Evolutionary conservation across 257 asterid genomes (phyloP), one percentile per base, ranked within the genome.

Genomic region (Salvia hispanica): DNA sequence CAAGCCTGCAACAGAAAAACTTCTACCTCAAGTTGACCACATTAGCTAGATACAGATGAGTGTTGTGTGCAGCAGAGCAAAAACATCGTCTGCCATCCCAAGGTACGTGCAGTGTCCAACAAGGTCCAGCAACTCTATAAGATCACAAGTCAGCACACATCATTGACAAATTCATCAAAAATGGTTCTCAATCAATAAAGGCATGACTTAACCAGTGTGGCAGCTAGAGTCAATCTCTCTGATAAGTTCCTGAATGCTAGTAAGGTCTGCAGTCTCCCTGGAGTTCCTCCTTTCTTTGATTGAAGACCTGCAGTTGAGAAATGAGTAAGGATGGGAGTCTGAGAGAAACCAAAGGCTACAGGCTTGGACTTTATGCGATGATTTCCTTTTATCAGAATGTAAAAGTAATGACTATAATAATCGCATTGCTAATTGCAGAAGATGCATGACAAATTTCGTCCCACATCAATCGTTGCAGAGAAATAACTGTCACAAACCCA

Each of bases 41-140:
- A 71, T 93, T 85, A 59, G 88, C 99, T 53, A 93, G 96, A 84
- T 90, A 93, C 69, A 93, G 96, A 62, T 86, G 90, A 58, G 96
- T 90, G 37, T 80, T 80, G 79, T 93, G 88, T 80, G 97, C 76
- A 93, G 82, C 82, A 93, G 73, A 47, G 95, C 95, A 54, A 86
- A 83, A 66, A 77, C 82, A 72, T 86, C 99, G 80, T 93, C 99
- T 11, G 96, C 97, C 97, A 93, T 90, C 77, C 99, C 97, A 72
- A 83, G 72, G 81, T 90, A 93, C 13, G 96, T 83, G 86, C 99
- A 86, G 78, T 85, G 76, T 64, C 88, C 85, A 51, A 93, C 89
- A 76, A 83, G 75, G 54, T 90, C 96, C 84, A 90, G 86, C 80
- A 93, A 74, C 84, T 89, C 98, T 90, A 64, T 47, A 69, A 54